Evolutionary conservation across 768 basidiomycete genomes (phyloP), one percentile per base, ranked within the genome.

Genomic region (Pulveroboletus sp.): DNA sequence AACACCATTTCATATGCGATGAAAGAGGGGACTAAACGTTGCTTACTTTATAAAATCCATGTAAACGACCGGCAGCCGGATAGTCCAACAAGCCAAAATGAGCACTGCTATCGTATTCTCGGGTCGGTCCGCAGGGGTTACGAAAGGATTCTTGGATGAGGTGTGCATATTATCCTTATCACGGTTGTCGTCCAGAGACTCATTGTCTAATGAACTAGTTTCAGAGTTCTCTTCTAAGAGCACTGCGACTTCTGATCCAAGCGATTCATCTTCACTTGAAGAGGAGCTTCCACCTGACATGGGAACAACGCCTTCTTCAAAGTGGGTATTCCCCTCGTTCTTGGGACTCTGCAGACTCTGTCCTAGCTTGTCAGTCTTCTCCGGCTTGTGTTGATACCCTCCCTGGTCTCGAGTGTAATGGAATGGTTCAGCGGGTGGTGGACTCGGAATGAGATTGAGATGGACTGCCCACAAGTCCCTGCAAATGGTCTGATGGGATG

Each of bases 391-490:
- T 41, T 61, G 46, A 43, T 33, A 40, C 35, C 53, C 52, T 41
- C 59, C 55, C 39, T 68, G 72, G 29, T 73, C 75, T 47, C 75
- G 74, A n/a, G 69, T 55, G 56, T 77, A 68, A 34, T 75, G 60
- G 51, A 78, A 73, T 10, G 85, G 81, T 57, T 88, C 88, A 13
- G 81, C 68, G 10, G 79, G 75, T 1, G 80, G 81, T 10, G 82
- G 81, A 34, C 72, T 69, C 7, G 80, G 78, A 14, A 89, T 68
- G 16, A 85, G 69, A 37, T 72, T 72, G n/a, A 93, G 71, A 66
- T 90, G 76, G 4, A 90, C 69, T 1, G 81, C 77, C 91, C 90
- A 93, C n/a, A 89, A 49, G 58, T 93, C 90, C 57, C 82, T 76
- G 62, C 88, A 92, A 24, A 90, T 68, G 20, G 76, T 67, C 90